A percentile compares a stretch with the other conserved stretches of the same genome.
These are phyloP conservation scores for Gynandropsis gynandra DNA, from an alignment of 345 rosid species.

Conservation along the genomic window DNA sequence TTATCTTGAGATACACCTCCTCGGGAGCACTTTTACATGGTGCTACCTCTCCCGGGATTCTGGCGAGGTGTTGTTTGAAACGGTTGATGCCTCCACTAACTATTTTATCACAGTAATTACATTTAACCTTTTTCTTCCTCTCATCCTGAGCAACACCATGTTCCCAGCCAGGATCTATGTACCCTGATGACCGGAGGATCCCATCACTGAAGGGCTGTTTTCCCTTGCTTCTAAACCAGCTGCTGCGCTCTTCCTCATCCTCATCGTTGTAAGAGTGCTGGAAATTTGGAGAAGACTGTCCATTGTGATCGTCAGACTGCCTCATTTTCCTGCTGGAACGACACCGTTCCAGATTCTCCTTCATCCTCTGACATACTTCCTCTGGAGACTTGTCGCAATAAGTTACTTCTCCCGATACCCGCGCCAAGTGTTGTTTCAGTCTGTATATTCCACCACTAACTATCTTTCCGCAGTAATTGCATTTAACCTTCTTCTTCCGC, in stretches of 20 bases:
- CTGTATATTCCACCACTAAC: conserved; percentile 77
- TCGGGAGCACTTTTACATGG: conserved; percentile 63
- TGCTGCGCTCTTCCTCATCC: conserved; percentile 21
- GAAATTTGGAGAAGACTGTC: conserved; percentile 35
- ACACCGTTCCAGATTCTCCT: conserved; percentile 55
- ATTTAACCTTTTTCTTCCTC: conserved; percentile 66
- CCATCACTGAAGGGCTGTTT: conserved; percentile 40
- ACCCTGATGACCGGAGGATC: conserved; percentile 60
- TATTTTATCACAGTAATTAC: conserved; percentile 64
- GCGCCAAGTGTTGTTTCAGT: conserved; percentile 72
- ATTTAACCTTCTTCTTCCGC: conserved; percentile 71
- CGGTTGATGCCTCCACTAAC: conserved; percentile 79
- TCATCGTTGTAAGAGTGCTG: conserved; percentile 33
- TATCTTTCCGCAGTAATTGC: conserved; percentile 76
- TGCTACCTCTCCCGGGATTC: conserved; percentile 80
- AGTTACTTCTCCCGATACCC: conserved; percentile 71
- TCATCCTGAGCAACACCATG: conserved; percentile 76
- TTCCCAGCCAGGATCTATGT: conserved; percentile 83
- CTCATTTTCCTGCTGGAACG: conserved; percentile 50
- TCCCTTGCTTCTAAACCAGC: conserved; percentile 42
- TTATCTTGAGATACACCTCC: conserved; percentile 61
- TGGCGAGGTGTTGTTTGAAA: conserved; percentile 74
- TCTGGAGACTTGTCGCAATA: conserved; percentile 70
- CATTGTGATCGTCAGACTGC: conserved; percentile 35
- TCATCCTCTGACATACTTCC: conserved; percentile 56